Evolutionary conservation across 768 basidiomycete species (phyloP).

Genomic region (Cystobasidium ongulense): DNA sequence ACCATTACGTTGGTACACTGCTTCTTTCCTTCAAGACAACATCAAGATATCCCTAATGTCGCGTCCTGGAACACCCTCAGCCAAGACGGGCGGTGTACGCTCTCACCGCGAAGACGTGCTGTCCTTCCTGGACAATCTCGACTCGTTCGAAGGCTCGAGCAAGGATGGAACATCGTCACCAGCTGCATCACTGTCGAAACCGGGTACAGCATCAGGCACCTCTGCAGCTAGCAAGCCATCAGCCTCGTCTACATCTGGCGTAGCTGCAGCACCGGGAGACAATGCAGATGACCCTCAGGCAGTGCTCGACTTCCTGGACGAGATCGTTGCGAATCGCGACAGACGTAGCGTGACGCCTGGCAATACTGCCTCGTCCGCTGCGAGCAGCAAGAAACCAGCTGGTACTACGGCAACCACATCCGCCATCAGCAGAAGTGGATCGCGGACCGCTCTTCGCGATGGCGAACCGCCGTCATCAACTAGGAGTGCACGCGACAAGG

Average conservation of each 20-base stretch:
- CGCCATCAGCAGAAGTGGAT: conserved; percentile 29
- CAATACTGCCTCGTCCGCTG: background rate
- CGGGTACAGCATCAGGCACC: conserved; percentile 13
- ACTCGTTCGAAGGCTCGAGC: conserved; percentile 53
- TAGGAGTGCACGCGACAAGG: conserved; percentile 11
- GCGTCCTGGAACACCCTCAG: conserved; percentile 17
- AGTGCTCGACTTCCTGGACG: conserved; percentile 43
- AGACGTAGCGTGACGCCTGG: conserved; percentile 26
- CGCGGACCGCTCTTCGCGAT: background rate
- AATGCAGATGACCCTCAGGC: conserved; percentile 40
- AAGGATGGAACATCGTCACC: conserved; percentile 31
- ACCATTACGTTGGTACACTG: background rate
- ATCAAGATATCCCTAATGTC: conserved; percentile 10
- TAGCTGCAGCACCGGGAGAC: conserved; percentile 8
- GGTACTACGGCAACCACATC: background rate
- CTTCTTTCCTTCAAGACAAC: background rate
- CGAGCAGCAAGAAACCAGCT: background rate
- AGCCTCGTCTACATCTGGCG: background rate
- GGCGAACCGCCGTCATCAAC: background rate
- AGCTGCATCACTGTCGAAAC: conserved; percentile 29
- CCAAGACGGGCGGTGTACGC: conserved; percentile 1
- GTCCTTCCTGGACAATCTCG: conserved; percentile 87
- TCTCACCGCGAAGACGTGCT: conserved; percentile 59
- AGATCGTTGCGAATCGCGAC: conserved; percentile 32
- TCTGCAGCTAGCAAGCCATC: conserved; percentile 25